These are phyloP conservation scores for Clarireedia sp. DNA, from an alignment of 2,329 filamentous ascomycete genomes.

Conservation along the genomic window DNA sequence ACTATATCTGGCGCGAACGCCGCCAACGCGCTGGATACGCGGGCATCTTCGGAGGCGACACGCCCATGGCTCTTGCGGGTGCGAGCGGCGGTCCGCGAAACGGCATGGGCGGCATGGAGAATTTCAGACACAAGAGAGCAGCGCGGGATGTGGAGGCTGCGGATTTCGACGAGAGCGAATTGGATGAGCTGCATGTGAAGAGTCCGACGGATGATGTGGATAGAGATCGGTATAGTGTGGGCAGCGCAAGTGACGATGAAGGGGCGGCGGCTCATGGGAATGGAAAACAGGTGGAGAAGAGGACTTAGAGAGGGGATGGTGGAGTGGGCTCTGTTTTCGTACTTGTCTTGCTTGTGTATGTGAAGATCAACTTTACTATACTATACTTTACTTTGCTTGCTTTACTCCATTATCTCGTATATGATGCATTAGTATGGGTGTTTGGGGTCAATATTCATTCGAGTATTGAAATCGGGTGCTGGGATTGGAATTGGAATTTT, in stretches of 20 bases:
- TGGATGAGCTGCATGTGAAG: constrained; percentile 48
- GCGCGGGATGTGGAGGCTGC: constrained; percentile 52
- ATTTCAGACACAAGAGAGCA: constrained; percentile 39
- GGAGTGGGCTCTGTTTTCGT: background rate
- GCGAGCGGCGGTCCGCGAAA: constrained; percentile 21
- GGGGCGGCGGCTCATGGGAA: constrained; percentile 20
- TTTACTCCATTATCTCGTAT: background rate
- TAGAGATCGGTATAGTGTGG: constrained; percentile 47
- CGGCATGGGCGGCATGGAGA: constrained; percentile 36
- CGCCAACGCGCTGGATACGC: constrained; percentile 48
- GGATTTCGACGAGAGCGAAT: constrained; percentile 58
- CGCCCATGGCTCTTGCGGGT: constrained; percentile 25
- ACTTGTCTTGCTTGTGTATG: too few relatives aligned
- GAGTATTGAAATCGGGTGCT: background rate
- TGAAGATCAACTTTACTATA: too few relatives aligned
- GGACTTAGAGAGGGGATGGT: constrained; percentile 12
- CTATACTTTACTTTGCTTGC: background rate
- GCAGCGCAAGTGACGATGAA: constrained; percentile 49
- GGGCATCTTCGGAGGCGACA: constrained; percentile 30
- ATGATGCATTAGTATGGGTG: background rate
- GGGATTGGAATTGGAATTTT: background rate
- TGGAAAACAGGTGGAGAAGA: constrained; percentile 12
- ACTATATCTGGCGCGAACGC: constrained; percentile 56
- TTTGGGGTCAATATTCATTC: background rate
- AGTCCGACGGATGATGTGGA: constrained; percentile 30